Evolutionary conservation across 192 early-diverging fungal species (phyloP), one percentile per base, ranked within the genome.

Genomic region (Helicostylum pulchrum): DNA sequence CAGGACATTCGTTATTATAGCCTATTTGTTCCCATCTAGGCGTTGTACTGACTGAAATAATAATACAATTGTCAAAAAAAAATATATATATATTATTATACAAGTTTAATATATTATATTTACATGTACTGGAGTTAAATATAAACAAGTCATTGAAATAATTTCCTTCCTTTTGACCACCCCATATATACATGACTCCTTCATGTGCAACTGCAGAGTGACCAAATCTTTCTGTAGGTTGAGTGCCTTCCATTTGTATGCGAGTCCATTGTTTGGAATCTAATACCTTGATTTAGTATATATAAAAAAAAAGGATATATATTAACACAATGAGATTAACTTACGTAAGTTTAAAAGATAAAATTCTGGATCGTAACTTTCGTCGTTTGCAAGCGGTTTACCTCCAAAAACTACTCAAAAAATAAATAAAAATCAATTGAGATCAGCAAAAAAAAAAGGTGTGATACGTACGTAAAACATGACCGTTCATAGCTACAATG

Each of bases 91-190:
- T n/a, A n/a, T n/a, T n/a, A n/a, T n/a, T n/a, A n/a, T n/a, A n/a
- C n/a, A 36, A 10, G 0, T 59, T 23, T 9, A 15, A 45, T 45
- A 45, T 45, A 43, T 7, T 2, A 3, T 7, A 67, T 77, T 77
- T 78, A 80, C 81, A 60, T 39, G 73, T 68, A 23, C 70, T 80
- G 30, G 76, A 55, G 45, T 84, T 79, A 62, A 84, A 79, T 11
- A 72, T 59, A 9, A 72, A 68, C 23, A 84, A 68, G 11, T 84
- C 82, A 45, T 80, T 76, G 31, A 80, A 66, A 23, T 77, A 80
- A 23, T 73, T 67, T 31, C 73, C 75, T 15, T 67, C 51, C 10
- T 66, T 50, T 58, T 74, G 72, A 15, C 83, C 83, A 54, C 83
- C 80, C 42, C 68, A 79, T 54, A 82, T 67, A 65, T 77, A 85